Base-by-base conservation (phyloP, 2,329 filamentous ascomycete genomes). In the Cyphellophora attinorum region DNA sequence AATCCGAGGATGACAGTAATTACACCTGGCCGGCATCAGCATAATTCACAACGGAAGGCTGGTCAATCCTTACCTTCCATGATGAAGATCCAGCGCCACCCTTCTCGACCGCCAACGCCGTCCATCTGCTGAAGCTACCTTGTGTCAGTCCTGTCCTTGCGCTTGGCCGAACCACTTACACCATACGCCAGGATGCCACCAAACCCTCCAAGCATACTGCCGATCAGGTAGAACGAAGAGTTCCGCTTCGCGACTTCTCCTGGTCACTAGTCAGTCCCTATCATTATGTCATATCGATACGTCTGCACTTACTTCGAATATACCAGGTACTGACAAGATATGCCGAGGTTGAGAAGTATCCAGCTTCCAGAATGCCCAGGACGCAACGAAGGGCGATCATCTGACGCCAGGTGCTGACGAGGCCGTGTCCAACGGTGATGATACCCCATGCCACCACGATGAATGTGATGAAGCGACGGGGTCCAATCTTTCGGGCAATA, bases 51-150 rank as follows among this genome's bases (percentile, higher is more conserved):
- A n/a, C n/a, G n/a, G n/a, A n/a, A n/a, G n/a, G n/a, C n/a, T n/a
- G n/a, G n/a, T n/a, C n/a, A n/a, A n/a, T n/a, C n/a, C n/a, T n/a
- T n/a, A n/a, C 78, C 77, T 47, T 81, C 76, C 0, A 81, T 72
- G 1, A 81, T 53, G 44, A 76, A 82, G 75, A 81, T 81, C 65
- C 72, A 81, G 17, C 74, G 70, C 76, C 77, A 81, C 2, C 77
- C 76, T 8, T 67, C 65, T 15, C 81, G 49, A 4, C 70, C 70
- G 2, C 59, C 62, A 6, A 53, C 60, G 2, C 75, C 74, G 44
- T 79, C 56, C 3, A 81, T 59, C 32, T 73, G 64, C 39, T 81
- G 80, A n/a, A 84, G 62, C 0, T 72, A 77, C 48, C 70, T 83
- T 51, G 83, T 83, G 47, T 81, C 70, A 40, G 81, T 75, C 31